phyloP scores from a whole-genome alignment of 306 rosid genomes.

The Vigna nakashimae region DNA sequence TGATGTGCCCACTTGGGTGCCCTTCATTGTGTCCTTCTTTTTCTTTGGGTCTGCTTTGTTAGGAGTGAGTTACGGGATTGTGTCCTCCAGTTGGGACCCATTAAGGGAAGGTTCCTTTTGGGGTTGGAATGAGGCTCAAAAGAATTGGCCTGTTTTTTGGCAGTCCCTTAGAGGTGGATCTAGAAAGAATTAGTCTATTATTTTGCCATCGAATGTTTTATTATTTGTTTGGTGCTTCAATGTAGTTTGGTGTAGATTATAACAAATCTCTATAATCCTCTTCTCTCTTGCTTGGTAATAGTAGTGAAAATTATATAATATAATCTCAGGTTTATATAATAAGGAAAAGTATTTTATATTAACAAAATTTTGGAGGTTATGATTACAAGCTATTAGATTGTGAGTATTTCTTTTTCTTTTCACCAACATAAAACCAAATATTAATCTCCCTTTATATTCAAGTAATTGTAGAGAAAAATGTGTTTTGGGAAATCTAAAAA shows the following conservation, averaged over 20 bases:
- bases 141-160: constrained; percentile 84
- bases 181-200: constrained; percentile 46
- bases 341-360: neutral
- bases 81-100: constrained; percentile 93
- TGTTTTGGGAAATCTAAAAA: neutral
- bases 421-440: neutral
- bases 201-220: neutral
- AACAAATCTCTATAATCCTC: neutral
- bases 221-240: neutral
- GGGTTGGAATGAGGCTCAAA: constrained; percentile 79
- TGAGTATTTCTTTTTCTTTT: neutral
- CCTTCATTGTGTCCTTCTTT: constrained; percentile 82
- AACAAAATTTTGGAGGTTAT: neutral
- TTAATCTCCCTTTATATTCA: neutral
- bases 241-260: neutral
- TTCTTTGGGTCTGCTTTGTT: constrained; percentile 90
- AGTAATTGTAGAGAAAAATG: neutral
- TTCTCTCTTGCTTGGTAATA: neutral
- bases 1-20: constrained; percentile 96
- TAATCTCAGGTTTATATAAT: neutral
- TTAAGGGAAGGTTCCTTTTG: constrained; percentile 68
- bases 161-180: constrained; percentile 62
- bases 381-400: neutral
- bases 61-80: constrained; percentile 97
- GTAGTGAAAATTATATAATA: neutral